These are phyloP conservation scores for Nakaseomyces delphensis DNA, from an alignment of 1,139 yeast species.

Conservation along the genomic window DNA sequence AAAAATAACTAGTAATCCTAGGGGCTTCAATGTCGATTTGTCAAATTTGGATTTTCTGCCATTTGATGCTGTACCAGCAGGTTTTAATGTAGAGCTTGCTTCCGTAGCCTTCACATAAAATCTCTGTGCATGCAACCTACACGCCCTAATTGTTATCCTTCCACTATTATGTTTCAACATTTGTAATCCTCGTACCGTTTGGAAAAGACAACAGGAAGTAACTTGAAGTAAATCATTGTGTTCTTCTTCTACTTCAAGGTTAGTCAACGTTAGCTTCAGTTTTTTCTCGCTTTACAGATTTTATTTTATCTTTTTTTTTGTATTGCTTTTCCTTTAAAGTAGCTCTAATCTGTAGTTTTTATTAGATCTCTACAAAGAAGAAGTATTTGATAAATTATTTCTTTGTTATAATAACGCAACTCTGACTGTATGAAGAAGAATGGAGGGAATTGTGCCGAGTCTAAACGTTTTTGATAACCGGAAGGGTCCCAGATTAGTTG, in stretches of 20 bases:
- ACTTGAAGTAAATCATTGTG: neutral
- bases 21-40: conserved; percentile 29
- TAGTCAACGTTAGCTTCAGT: too few relatives aligned
- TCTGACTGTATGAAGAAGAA: too few relatives aligned
- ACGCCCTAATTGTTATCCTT: neutral
- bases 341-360: too few relatives aligned
- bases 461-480: neutral
- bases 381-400: too few relatives aligned
- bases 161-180: neutral
- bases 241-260: too few relatives aligned
- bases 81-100: neutral
- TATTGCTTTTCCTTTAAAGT: too few relatives aligned
- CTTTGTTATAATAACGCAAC: too few relatives aligned
- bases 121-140: neutral
- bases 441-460: conserved; percentile 3
- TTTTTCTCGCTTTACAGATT: too few relatives aligned
- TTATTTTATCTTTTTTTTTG: too few relatives aligned
- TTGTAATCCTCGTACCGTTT: neutral
- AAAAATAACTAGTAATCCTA: conserved; percentile 29
- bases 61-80: neutral
- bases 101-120: neutral
- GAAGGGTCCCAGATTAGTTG: neutral
- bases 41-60: conserved; percentile 26
- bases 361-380: too few relatives aligned
- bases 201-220: neutral